These are phyloP conservation scores for Yamadazyma philogaea DNA, from an alignment of 805 yeast species.

Conservation along the genomic window DNA sequence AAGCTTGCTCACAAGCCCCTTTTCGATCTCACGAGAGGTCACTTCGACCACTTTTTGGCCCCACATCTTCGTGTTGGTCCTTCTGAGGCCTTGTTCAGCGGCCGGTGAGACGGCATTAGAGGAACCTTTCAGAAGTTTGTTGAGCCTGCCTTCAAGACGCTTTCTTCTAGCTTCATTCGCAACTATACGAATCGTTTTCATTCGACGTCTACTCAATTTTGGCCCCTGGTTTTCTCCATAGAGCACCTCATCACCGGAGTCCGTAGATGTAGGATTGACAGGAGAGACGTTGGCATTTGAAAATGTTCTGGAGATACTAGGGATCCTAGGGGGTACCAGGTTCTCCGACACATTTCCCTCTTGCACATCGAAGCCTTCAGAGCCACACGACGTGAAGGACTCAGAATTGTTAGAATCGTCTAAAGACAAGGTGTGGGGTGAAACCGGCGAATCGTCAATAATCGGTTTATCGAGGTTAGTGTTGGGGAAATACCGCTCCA, in stretches of 20 bases:
- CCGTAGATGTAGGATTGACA: constrained; percentile 17
- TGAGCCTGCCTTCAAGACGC: constrained; percentile 25
- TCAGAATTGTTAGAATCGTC: constrained; percentile 1
- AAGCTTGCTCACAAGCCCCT: constrained; percentile 63
- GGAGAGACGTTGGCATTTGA: constrained; percentile 43
- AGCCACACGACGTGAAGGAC: constrained; percentile 3
- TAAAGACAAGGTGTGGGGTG: constrained; percentile 35
- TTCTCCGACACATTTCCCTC: not conserved
- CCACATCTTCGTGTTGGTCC: constrained; percentile 94
- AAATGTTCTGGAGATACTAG: constrained; percentile 41
- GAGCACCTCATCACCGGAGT: constrained; percentile 33
- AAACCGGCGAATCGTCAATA: constrained; percentile 61
- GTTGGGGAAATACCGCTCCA: constrained; percentile 89
- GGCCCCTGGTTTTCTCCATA: constrained; percentile 39
- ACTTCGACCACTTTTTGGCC: constrained; percentile 92
- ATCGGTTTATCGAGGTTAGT: constrained; percentile 91
- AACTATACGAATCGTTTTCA: constrained; percentile 89
- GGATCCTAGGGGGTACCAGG: constrained; percentile 17
- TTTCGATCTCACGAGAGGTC: constrained; percentile 63
- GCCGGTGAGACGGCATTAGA: not conserved
- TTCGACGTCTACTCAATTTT: constrained; percentile 49
- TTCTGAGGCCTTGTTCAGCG: constrained; percentile 40
- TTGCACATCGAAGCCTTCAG: not conserved
- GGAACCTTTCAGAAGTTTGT: not conserved
- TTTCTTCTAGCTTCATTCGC: constrained; percentile 77